Evolutionary conservation across 176 grass and related monocot species (phyloP), one percentile per base, ranked within the genome.

Genomic region (Pharus latifolius): DNA sequence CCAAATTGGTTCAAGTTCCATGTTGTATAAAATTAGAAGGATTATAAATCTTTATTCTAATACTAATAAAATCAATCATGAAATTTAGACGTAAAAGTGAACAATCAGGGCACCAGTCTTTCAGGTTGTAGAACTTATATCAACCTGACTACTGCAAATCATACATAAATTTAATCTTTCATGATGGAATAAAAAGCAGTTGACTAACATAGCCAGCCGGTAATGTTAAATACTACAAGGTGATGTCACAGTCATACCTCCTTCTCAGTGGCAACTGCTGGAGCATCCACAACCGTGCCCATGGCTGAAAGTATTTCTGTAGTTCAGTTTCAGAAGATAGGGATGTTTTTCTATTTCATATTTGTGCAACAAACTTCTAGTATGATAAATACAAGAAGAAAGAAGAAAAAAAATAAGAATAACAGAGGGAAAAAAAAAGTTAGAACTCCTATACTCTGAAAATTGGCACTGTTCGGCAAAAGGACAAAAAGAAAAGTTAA

Each of bases 201-300:
- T 53, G 17, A 28, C 28, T 46, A 52, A 64, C 63, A 41, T 49
- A 56, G 29, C 10, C 59, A 49, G 49, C n/a, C 27, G 37, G 59
- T 63, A 45, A n/a, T n/a, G n/a, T n/a, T n/a, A n/a, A 78, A 16
- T 46, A 58, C 10, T 48, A 42, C 29, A 56, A 14, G 9, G 15
- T 53, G 18, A 72, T 49, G 58, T 55, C 13, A 33, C 11, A 37
- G 48, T 44, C 61, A 33, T 63, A 80, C 77, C 77, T 72, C 59
- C 46, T 54, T 28, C 49, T 62, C 34, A 12, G 58, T 45, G n/a
- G 16, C 26, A 60, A 51, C 16, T 14, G n/a, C 34, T 54, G 77
- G 28, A 64, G 57, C 47, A 72, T 62, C 77, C 24, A 71, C 33
- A 7, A 30, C 45, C 2, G 4, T 70, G 48, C 67, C 69, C 77